Conservation (phyloP, 805 yeast species). For the Suhomyces pyralidae region DNA sequence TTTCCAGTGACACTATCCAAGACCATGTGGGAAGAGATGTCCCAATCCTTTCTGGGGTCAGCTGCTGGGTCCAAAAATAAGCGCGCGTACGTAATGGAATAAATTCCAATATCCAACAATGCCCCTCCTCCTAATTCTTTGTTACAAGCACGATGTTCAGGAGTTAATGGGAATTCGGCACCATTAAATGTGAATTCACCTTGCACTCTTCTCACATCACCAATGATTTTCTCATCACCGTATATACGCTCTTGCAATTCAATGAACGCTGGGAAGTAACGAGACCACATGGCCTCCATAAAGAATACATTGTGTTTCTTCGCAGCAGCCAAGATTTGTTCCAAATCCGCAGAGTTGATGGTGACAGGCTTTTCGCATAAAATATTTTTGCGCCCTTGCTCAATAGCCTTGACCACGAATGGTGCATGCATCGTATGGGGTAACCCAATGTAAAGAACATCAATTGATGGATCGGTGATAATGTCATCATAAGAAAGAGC, state of each 20-base stretch:
- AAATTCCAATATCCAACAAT: constrained; percentile 53
- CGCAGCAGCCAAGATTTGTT: constrained; percentile 43
- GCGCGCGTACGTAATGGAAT: constrained; percentile 46
- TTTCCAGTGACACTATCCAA: constrained; percentile 30
- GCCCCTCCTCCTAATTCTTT: constrained; percentile 53
- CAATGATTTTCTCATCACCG: constrained; percentile 41
- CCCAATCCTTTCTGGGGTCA: constrained; percentile 9
- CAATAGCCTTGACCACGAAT: constrained; percentile 41
- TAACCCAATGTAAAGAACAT: constrained; percentile 52
- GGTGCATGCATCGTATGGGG: constrained; percentile 54
- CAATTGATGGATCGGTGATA: constrained; percentile 40
- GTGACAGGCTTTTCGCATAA: constrained; percentile 57
- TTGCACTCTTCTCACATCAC: constrained; percentile 43
- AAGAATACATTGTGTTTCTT: constrained; percentile 41
- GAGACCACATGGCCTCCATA: constrained; percentile 62
- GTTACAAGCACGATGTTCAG: constrained; percentile 41
- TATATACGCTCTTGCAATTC: constrained; percentile 32
- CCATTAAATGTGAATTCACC: constrained; percentile 42
- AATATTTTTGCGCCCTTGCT: constrained; percentile 48
- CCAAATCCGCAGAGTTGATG: constrained; percentile 44
- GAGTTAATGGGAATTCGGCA: constrained; percentile 20
- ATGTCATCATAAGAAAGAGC: constrained; percentile 41
- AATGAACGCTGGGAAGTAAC: constrained; percentile 47
- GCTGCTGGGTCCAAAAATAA: constrained; percentile 30
- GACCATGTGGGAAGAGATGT: constrained; percentile 26